Base-by-base conservation (phyloP, 257 asterid genomes). In the Coffea eugenioides region DNA sequence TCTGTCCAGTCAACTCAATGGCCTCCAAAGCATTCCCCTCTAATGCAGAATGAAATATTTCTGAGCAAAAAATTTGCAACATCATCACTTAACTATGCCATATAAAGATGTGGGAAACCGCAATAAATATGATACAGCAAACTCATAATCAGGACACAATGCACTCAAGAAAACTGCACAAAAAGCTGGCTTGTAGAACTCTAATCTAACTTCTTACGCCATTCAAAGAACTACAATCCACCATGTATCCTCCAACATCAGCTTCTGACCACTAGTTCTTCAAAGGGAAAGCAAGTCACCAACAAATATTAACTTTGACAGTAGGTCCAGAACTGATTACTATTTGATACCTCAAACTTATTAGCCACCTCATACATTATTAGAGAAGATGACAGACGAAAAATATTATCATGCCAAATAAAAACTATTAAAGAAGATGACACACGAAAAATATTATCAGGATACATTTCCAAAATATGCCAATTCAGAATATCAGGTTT, bases 21-120 rank as follows among this genome's bases (percentile, higher is more conserved):
- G 99, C 99, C 88, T 90, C 89, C 76, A 93, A 83, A 71, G 90
- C 90, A 76, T 84, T 84, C 56, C 96, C 97, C 57, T 91, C 93
- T 79, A 85, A 74, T 73, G 90, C 92, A 83, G 80, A 87, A 77
- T 86, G 75, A 80, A 77, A 89, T 79, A 93, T 95, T 86, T 88
- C 99, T 95, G 96, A 82, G 84, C 61, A 68, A 45, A 52, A 71
- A 66, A 68, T 62, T 84, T 82, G 83, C 65, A 72, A 76, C 36
- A 76, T 43, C 48, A 76, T 54, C 69, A 70, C 23, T 15, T 66
- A 79, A 70, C 64, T 46, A 69, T 23, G 74, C 41, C 21, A 71
- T 36, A 41, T 11, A 46, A 11, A 43, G 8, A 21, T 3, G 25
- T 11, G 7, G 54, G 51, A 74, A 43, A 48, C 20, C 20, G 20